Evolutionary conservation across 257 asterid genomes (phyloP), one percentile per base, ranked within the genome.

Genomic region (Lycium ferocissimum): DNA sequence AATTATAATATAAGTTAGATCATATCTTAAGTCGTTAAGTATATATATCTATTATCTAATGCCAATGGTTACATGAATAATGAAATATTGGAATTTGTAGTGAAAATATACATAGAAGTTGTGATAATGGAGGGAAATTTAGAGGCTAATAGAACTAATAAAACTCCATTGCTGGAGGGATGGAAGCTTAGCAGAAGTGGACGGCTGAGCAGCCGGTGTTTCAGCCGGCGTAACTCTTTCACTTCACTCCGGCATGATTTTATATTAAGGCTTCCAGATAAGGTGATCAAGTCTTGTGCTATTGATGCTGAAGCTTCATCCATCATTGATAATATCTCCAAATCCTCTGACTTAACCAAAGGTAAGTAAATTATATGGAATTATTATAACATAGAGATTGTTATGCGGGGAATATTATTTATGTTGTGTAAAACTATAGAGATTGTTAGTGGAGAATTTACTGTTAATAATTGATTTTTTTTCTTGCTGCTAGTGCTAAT

Each of bases 221-320:
- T 94, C 33, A 85, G 88, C 67, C 97, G 98, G 84, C 90, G 93
- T 85, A 86, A 93, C 91, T 94, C 99, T 0, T 93, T 93, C 1
- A 93, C 85, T 79, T 91, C 94, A 6, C 91, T 95, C 79, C 92
- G 91, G 20, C 86, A 0, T 57, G 96, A 92, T 20, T 95, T 95
- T 85, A 59, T 92, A 26, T 80, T 92, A 10, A 83, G 94, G 85
- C 90, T 94, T 49, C 98, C 98, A 7, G 95, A 93, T 58, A 93
- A 92, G 70, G 89, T 75, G 62, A 49, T 94, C 87, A 92, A 92
- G 56, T 78, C 92, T 61, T 90, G 89, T 33, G 85, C 92, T 90
- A 83, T 89, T 20, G 98, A 95, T 80, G 87, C 89, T 7, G 82
- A 78, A 78, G 65, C 82, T 80, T 91, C 93, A 75, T 71, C 54